phyloP scores from a whole-genome alignment of 768 basidiomycete genomes.

The Daedaleopsis nitida region DNA sequence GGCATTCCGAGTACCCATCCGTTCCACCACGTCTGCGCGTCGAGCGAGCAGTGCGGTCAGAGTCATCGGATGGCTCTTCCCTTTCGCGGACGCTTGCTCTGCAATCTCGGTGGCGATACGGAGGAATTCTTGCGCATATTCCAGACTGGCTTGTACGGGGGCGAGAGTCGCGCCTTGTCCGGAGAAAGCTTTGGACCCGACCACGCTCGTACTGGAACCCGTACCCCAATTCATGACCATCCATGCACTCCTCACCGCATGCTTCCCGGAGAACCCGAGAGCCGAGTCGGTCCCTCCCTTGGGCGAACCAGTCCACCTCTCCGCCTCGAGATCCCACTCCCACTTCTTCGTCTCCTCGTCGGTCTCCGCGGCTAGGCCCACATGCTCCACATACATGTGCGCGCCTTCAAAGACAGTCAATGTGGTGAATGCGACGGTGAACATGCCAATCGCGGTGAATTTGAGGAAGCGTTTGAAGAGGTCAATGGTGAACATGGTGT shows the following conservation, averaged over 20 bases:
- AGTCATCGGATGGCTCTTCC: constrained; percentile 51
- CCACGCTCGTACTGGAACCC: constrained; percentile 40
- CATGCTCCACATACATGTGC: constrained; percentile 67
- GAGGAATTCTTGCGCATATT: constrained; percentile 56
- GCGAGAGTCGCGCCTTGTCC: constrained; percentile 39
- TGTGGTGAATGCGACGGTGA: constrained; percentile 47
- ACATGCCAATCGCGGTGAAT: constrained; percentile 47
- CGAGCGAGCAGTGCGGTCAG: constrained; percentile 55
- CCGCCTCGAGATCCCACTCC: constrained; percentile 69
- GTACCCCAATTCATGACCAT: constrained; percentile 68
- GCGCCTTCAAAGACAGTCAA: constrained; percentile 53
- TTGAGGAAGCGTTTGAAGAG: constrained; percentile 51
- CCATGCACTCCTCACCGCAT: constrained; percentile 71
- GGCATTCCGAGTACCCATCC: constrained; percentile 53
- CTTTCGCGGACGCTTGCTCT: constrained; percentile 39
- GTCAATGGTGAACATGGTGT: constrained; percentile 43
- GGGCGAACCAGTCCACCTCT: constrained; percentile 56
- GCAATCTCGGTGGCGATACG: constrained; percentile 50
- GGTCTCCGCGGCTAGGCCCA: constrained; percentile 46
- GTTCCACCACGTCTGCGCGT: constrained; percentile 60
- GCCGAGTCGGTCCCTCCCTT: constrained; percentile 71
- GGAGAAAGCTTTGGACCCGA: constrained; percentile 40
- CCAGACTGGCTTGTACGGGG: constrained; percentile 56
- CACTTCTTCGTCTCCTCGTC: constrained; percentile 59
- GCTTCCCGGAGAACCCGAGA: constrained; percentile 62